Evolutionary conservation across 768 basidiomycete species (phyloP).

Genomic region (Pleurotus djamor): DNA sequence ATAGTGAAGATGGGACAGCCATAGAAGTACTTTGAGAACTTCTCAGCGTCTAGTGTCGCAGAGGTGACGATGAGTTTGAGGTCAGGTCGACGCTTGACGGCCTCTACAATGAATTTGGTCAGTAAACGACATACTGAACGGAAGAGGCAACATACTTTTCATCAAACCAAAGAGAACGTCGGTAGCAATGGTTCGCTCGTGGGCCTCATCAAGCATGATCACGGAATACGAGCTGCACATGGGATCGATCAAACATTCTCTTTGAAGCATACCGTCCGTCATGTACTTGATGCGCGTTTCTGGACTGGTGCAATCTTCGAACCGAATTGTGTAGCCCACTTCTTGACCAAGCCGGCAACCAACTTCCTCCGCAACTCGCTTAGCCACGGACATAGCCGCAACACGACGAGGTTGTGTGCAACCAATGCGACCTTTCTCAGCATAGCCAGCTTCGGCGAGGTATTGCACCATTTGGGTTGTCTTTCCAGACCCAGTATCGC

Average conservation of each 20-base stretch:
- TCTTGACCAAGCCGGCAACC: constrained; percentile 97
- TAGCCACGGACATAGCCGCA: constrained; percentile 98
- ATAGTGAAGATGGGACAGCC: constrained; percentile 99
- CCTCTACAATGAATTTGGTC: constrained; percentile 54
- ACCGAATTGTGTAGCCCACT: constrained; percentile 98
- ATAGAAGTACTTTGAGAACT: constrained; percentile 99
- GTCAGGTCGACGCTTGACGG: constrained; percentile 91
- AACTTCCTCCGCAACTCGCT: constrained; percentile 97
- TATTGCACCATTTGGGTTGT: constrained; percentile 99
- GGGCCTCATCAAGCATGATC: constrained; percentile 98
- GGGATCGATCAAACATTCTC: constrained; percentile 96
- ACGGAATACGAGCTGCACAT: constrained; percentile 92
- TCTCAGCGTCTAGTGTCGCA: constrained; percentile 98
- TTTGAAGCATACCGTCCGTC: constrained; percentile 99
- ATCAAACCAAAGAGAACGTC: constrained; percentile 96
- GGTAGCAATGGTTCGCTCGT: constrained; percentile 98
- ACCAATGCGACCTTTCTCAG: constrained; percentile 88
- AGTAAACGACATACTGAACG: not conserved
- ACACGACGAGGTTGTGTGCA: constrained; percentile 99
- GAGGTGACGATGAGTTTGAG: constrained; percentile 98
- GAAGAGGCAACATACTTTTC: constrained; percentile 60
- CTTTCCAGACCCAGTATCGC: constrained; percentile 98
- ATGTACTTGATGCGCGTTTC: constrained; percentile 99
- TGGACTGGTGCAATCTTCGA: constrained; percentile 98
- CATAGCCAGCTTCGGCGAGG: constrained; percentile 91